Evolutionary conservation across 2,329 filamentous ascomycete genomes (phyloP).

Genomic region (Daldinia eschscholtzii): DNA sequence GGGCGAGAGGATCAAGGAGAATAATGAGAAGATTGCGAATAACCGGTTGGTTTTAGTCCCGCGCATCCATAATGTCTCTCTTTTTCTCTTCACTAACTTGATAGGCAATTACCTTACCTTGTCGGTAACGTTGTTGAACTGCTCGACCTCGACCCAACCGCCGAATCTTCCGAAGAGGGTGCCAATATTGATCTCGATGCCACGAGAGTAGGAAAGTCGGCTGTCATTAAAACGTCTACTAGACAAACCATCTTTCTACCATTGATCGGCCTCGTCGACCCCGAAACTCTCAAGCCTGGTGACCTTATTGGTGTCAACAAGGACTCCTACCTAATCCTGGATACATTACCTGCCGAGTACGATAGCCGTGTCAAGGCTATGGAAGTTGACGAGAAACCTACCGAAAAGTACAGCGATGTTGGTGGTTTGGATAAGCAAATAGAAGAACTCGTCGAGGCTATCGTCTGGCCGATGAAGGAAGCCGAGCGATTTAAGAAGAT

Average conservation of each 20-base stretch:
- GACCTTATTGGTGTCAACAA: conserved; percentile 99
- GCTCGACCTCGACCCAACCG: conserved; percentile 94
- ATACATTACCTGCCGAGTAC: conserved; percentile 97
- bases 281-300: conserved; percentile 92
- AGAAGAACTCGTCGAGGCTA: conserved; percentile 96
- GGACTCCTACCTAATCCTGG: conserved; percentile 96
- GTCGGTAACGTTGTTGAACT: conserved; percentile 99
- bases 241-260: conserved; percentile 98
- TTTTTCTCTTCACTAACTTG: conserved; percentile 18
- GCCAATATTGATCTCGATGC: conserved; percentile 99
- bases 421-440: conserved; percentile 99
- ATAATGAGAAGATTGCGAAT: conserved; percentile 98
- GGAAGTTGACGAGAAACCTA: conserved; percentile 99
- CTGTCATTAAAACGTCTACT: conserved; percentile 99
- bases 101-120: conserved; percentile 96
- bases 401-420: conserved; percentile 98
- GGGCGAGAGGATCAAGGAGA: conserved; percentile 99
- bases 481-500: conserved; percentile 99
- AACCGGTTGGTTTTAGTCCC: conserved; percentile 76
- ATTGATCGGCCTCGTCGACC: conserved; percentile 95
- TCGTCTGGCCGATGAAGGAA: conserved; percentile 99
- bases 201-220: conserved; percentile 95
- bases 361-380: conserved; percentile 99
- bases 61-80: conserved; percentile 4
- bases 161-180: conserved; percentile 95